Base-by-base conservation (phyloP, 805 yeast species). In the Naumovozyma castellii region DNA sequence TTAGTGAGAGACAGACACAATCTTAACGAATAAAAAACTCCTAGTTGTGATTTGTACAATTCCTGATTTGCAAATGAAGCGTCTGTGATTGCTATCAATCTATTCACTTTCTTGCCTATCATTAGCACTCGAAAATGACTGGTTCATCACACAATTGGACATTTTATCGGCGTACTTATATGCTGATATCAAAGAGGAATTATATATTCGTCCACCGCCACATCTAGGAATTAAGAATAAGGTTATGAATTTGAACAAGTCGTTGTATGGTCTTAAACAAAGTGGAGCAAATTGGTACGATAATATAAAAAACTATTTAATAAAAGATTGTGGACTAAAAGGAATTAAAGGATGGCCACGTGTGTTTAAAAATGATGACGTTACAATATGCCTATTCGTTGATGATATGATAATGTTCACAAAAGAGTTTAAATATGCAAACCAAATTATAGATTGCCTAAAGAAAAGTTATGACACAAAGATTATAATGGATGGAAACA, bases 391-490 rank as follows among this genome's bases (percentile, higher is more conserved):
- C 28, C 20, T 43, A n/a, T 46, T 43, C 17, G 47, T 41, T 4
- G 47, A 46, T 27, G 45, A 43, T 27, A 43, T 46, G 44, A 33
- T 46, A 14, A 27, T 42, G 20, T 33, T 41, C 27, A 36, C 43
- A 9, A 20, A 36, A 18, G 40, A 37, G 19, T 8, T 36, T 14
- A 28, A 16, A 14, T 22, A 27, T 18, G 32, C 19, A n/a, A 14
- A 18, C 9, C 19, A 18, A 32, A 13, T 35, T 37, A 4, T 15
- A 35, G 10, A 16, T 15, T 3, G 35, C 20, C 3, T 43, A 34
- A 10, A 15, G 29, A 13, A 32, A 12, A 37, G 32, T 18, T 46
- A 29, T 25, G 50, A 44, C 13, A 47, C 48, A 13, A 44, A 44
- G 22, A 25, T 43, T 5, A 38, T 39, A 9, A 40, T 35, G 8